A percentile compares a stretch with the other conserved stretches of the same genome.
Evolutionary conservation across 192 early-diverging fungal species (phyloP).

Genomic region (Coemansia sp.): DNA sequence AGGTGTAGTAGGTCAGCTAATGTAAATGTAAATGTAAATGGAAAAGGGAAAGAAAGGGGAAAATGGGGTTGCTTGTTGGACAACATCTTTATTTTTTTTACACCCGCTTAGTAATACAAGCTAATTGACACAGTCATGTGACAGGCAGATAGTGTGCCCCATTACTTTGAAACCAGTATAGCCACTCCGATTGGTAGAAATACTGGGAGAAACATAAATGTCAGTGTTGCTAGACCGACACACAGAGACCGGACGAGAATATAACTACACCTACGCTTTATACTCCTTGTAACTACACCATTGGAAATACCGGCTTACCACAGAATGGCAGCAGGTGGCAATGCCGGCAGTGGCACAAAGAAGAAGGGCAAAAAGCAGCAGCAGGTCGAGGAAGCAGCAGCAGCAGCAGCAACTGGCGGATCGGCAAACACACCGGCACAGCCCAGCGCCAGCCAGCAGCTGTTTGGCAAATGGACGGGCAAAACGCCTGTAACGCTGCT

Average conservation of each 20-base stretch:
- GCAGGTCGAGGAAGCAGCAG: neutral
- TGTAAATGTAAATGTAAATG: too few species aligned
- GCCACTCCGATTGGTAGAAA: neutral
- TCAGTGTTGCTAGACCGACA: neutral
- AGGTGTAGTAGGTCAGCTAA: too few species aligned
- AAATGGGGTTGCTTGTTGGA: too few species aligned
- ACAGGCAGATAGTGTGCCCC: neutral
- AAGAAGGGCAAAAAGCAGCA: neutral
- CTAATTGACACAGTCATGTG: neutral
- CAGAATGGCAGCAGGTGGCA: neutral
- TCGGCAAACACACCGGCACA: neutral
- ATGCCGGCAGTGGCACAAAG: neutral
- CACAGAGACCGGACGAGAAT: too few species aligned
- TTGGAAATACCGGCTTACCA: too few species aligned
- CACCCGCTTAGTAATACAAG: too few species aligned
- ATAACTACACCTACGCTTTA: too few species aligned
- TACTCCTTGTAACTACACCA: too few species aligned
- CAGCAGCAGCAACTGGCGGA: neutral
- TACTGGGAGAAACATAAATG: neutral
- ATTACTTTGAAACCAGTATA: neutral
- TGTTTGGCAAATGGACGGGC: conserved; percentile 83
- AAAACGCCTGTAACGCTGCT: conserved; percentile 79
- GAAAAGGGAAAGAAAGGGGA: too few species aligned
- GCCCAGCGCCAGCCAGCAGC: neutral
- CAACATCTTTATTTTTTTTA: too few species aligned